A percentile compares a stretch with the other conserved stretches of the same genome.
Conservation (phyloP, 192 early-diverging fungal species). For the Gaertneriomyces semiglobifer region DNA sequence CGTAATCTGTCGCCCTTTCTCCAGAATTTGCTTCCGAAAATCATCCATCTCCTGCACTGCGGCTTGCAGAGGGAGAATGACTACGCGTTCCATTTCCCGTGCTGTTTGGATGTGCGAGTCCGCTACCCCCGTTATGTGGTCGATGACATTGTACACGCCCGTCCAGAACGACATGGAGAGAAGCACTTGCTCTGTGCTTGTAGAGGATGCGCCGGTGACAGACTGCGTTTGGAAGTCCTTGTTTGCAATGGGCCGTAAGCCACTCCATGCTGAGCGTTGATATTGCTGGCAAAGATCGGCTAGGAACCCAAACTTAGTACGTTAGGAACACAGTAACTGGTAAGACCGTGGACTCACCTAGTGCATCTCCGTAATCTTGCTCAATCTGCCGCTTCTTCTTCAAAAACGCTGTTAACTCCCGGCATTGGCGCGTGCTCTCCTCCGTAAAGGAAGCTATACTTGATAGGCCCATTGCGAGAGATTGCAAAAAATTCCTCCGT, state of each 20-base stretch:
- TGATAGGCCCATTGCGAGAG: slow-evolving; percentile 7
- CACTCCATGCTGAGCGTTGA: slow-evolving; percentile 18
- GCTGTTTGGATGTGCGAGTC: slow-evolving; percentile 23
- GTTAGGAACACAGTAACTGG: background rate
- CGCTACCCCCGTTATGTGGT: slow-evolving; percentile 11
- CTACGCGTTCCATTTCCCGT: slow-evolving; percentile 10
- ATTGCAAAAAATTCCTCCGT: no score
- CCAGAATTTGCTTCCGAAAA: slow-evolving; percentile 9
- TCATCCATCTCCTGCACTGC: slow-evolving; percentile 23
- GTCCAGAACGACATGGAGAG: slow-evolving; percentile 18
- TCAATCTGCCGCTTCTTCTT: slow-evolving; percentile 39
- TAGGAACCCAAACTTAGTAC: slow-evolving; percentile 10
- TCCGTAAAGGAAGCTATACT: slow-evolving; percentile 30
- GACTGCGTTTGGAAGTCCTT: slow-evolving; percentile 4
- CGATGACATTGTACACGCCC: slow-evolving; percentile 11
- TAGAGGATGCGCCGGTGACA: background rate
- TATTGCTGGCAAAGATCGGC: slow-evolving; percentile 23
- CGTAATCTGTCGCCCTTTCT: slow-evolving; percentile 12
- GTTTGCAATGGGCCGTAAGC: slow-evolving; percentile 8
- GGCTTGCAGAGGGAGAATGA: slow-evolving; percentile 21
- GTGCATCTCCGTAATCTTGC: slow-evolving; percentile 35
- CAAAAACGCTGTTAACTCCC: slow-evolving; percentile 37
- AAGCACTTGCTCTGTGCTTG: slow-evolving; percentile 4
- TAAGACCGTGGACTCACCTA: slow-evolving; percentile 30
- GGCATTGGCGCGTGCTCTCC: slow-evolving; percentile 41